Conservation (phyloP, 225 moss, liverwort and hornwort genomes). For the Polytrichum commune region DNA sequence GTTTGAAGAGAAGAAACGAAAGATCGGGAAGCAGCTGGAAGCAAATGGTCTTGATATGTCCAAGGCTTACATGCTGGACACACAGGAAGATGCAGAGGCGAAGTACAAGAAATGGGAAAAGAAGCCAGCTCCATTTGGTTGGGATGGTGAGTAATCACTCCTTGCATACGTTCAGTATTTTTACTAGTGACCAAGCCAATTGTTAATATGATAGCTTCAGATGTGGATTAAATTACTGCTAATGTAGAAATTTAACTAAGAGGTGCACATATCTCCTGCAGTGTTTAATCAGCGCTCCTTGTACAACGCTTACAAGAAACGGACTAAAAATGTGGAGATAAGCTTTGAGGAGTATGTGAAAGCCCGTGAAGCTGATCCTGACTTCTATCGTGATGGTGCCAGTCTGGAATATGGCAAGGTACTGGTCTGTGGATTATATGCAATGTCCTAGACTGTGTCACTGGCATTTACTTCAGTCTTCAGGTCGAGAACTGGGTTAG, state of each 20-base stretch:
- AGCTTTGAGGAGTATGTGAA: conserved; percentile 76
- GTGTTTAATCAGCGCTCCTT: conserved; percentile 97
- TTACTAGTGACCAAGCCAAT: too few species aligned
- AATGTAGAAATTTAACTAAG: neutral
- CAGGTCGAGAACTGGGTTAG: too few species aligned
- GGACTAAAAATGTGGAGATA: conserved; percentile 74
- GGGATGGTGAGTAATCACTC: conserved; percentile 71
- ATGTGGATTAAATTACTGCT: too few species aligned
- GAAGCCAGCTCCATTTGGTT: conserved; percentile 96
- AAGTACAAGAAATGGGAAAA: conserved; percentile 98
- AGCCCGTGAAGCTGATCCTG: conserved; percentile 84
- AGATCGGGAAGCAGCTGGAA: conserved; percentile 85
- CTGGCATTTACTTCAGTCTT: neutral
- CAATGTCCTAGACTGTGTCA: neutral
- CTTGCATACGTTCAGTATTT: neutral
- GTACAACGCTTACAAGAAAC: conserved; percentile 96
- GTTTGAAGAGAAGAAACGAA: conserved; percentile 92
- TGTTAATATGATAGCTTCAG: too few species aligned
- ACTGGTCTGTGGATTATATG: conserved; percentile 7
- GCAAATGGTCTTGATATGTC: conserved; percentile 92
- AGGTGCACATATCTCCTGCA: conserved; percentile 17
- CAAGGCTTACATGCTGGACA: conserved; percentile 94
- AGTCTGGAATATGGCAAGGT: conserved; percentile 99
- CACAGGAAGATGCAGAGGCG: conserved; percentile 79
- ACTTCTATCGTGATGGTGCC: conserved; percentile 92